Percentiles rank a stretch among this genome's conserved stretches.
These are phyloP conservation scores for Nicotiana undulata DNA, from an alignment of 257 asterid genomes.

Conservation along the genomic window DNA sequence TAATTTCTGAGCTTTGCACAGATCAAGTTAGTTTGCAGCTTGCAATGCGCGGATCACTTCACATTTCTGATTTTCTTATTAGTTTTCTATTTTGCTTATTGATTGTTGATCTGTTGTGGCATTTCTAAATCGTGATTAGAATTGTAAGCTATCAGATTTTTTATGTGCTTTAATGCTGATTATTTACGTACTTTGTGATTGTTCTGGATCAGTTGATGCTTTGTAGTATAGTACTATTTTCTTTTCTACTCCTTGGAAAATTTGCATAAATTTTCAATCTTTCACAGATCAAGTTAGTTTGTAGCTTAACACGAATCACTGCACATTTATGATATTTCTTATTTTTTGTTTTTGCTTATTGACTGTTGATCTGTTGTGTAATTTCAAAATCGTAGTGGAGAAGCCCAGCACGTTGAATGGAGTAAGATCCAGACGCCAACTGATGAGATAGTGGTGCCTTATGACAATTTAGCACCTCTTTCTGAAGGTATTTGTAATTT, in stretches of 20 bases:
- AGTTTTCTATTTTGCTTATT: background rate
- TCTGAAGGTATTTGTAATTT: slow-evolving; percentile 55
- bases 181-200: background rate
- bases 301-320: background rate
- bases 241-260: background rate
- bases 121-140: too few species aligned
- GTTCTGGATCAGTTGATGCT: background rate
- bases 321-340: background rate
- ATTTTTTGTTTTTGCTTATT: background rate
- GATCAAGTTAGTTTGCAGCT: background rate
- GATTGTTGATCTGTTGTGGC: background rate
- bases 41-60: background rate
- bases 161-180: too few species aligned
- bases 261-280: background rate
- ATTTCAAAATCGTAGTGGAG: slow-evolving; percentile 21
- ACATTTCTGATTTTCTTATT: background rate
- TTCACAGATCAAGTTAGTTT: background rate
- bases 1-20: background rate
- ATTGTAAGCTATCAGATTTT: too few species aligned
- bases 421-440: slow-evolving; percentile 41
- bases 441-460: slow-evolving; percentile 30
- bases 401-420: slow-evolving; percentile 34
- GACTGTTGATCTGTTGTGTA: background rate
- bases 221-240: too few species aligned
- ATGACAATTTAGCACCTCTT: slow-evolving; percentile 52